Conservation (phyloP, 768 basidiomycete species). For the Lactarius sp. region DNA sequence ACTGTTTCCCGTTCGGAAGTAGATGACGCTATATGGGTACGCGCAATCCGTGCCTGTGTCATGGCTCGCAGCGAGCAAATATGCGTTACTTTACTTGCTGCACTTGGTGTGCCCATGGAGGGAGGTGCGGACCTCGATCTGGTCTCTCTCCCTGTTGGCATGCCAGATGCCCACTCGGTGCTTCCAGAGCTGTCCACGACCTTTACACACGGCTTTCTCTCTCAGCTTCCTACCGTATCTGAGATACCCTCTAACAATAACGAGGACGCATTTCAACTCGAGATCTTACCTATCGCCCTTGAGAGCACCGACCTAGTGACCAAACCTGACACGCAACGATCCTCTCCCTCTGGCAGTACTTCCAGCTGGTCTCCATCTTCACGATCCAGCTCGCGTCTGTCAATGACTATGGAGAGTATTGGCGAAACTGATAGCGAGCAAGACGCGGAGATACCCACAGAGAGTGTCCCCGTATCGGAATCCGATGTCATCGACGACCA, state of each 20-base stretch:
- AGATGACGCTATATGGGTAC: slow-evolving; percentile 22
- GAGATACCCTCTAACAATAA: slow-evolving; percentile 10
- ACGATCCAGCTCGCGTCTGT: slow-evolving; percentile 20
- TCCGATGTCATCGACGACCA: neutral
- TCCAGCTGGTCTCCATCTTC: slow-evolving; percentile 23
- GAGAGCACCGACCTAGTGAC: neutral
- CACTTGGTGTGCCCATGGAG: slow-evolving; percentile 27
- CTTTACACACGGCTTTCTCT: slow-evolving; percentile 5
- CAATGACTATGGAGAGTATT: slow-evolving; percentile 25
- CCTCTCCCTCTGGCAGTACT: slow-evolving; percentile 19
- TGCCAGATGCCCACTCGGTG: slow-evolving; percentile 7
- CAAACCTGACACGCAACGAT: neutral
- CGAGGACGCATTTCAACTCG: slow-evolving; percentile 23
- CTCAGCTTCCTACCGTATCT: slow-evolving; percentile 17
- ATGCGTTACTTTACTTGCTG: slow-evolving; percentile 23
- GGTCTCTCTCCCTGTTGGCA: slow-evolving; percentile 14
- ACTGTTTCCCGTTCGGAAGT: slow-evolving; percentile 19
- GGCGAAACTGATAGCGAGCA: slow-evolving; percentile 21
- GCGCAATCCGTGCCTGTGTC: slow-evolving; percentile 22
- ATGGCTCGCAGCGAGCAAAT: slow-evolving; percentile 27
- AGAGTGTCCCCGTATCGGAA: neutral
- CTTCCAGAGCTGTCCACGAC: slow-evolving; percentile 18
- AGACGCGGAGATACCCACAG: slow-evolving; percentile 1
- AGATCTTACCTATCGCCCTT: slow-evolving; percentile 20
- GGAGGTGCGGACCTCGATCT: slow-evolving; percentile 21